Evolutionary conservation across 2,329 filamentous ascomycete species (phyloP), one percentile per base, ranked within the genome.

Genomic region (Colletotrichum chlorophyti): DNA sequence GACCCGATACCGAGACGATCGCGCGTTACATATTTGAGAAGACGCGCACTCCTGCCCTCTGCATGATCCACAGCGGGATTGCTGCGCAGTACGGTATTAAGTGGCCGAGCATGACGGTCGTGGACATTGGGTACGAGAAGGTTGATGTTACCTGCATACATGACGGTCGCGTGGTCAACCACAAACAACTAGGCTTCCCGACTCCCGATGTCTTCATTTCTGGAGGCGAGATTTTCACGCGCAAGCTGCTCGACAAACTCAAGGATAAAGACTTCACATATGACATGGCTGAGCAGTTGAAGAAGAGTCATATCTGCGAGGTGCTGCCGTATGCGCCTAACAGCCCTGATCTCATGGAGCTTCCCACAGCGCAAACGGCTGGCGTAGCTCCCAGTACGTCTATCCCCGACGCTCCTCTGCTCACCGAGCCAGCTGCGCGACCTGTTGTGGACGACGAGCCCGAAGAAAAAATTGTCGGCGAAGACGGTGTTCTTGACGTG

Each of bases 1-100:
- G 90, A 8, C 88, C 90, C 62, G 93, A 97, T 73, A 89, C 89
- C 70, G 94, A 98, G 75, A 85, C 84, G 34, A 88, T 99, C 64
- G 91, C 93, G 12, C 91, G 95, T 63, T 99, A 97, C 79, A 86
- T 98, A 64, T 99, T 99, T 69, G 95, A 99, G 75, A 96, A 95
- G 76, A 97, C 96, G 70, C 95, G 94, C 77, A 95, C 92, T 0
- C 95, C 95, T 0, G 93, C 91, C 0, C 90, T 99, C 48, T 93
- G 90, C 66, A 83, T 98, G 62, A 89, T 99, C 78, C 91, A 98
- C 74, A 90, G 92, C 65, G 93, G 91, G 3, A 77, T 96, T 42
- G 93, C 95, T 23, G 90, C 92, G 1, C 89, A 95, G 54, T 98
- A 96, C 69, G 93, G 92, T 10, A 83, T 93, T 26, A 86, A 85